Evolutionary conservation across 2,329 filamentous ascomycete genomes (phyloP).

Genomic region (Cytospora paraplurivora): DNA sequence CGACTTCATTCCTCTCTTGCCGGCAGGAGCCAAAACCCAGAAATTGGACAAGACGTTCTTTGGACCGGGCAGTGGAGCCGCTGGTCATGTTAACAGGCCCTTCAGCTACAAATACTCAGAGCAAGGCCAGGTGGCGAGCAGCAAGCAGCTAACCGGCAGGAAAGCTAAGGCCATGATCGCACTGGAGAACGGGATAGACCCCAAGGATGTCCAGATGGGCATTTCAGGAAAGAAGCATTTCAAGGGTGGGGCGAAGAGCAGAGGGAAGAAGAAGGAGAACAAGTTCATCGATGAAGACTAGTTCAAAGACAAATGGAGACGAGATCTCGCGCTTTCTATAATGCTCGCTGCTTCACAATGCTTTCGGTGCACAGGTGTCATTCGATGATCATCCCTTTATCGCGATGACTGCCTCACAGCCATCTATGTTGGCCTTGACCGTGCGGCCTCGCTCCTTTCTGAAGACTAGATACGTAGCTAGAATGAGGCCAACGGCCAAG

Average conservation of each 20-base stretch:
- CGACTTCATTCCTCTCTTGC: constrained; percentile 51
- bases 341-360: neutral
- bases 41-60: constrained; percentile 91
- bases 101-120: constrained; percentile 90
- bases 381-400: neutral
- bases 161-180: constrained; percentile 82
- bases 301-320: neutral
- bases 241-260: constrained; percentile 70
- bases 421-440: too few species aligned
- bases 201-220: constrained; percentile 67
- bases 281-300: constrained; percentile 40
- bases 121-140: constrained; percentile 60
- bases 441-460: too few species aligned
- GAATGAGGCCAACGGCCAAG: too few species aligned
- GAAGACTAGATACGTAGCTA: too few species aligned
- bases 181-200: constrained; percentile 81
- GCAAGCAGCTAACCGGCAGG: constrained; percentile 75
- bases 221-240: constrained; percentile 86
- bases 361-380: neutral
- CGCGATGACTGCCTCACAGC: neutral
- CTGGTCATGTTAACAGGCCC: constrained; percentile 72
- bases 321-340: neutral
- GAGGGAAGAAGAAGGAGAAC: constrained; percentile 52
- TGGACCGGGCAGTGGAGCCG: constrained; percentile 60
- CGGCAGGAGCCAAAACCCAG: constrained; percentile 71